Evolutionary conservation across 2,329 filamentous ascomycete species (phyloP).

Genomic region (Madurella mycetomatis): DNA sequence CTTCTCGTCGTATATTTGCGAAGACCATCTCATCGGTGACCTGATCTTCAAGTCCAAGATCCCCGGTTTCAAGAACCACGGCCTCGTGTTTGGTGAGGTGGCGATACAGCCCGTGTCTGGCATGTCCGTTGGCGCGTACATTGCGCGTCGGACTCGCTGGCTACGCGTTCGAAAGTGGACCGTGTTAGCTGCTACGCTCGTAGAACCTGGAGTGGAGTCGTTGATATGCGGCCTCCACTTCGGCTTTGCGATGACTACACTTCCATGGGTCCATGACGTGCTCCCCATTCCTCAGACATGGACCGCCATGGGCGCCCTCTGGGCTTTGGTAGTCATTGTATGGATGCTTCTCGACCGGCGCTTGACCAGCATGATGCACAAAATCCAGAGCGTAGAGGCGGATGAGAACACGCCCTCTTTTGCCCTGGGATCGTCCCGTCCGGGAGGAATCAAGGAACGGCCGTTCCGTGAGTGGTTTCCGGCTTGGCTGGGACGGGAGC

Average conservation of each 20-base stretch:
- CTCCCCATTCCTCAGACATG: slow-evolving; percentile 61
- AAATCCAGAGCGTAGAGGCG: slow-evolving; percentile 62
- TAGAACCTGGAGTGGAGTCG: slow-evolving; percentile 89
- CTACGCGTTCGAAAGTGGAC: slow-evolving; percentile 92
- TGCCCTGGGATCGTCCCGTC: slow-evolving; percentile 45
- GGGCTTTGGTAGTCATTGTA: slow-evolving; percentile 56
- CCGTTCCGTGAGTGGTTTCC: slow-evolving; percentile 66
- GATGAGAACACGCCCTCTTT: slow-evolving; percentile 73
- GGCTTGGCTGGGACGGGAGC: slow-evolving; percentile 82
- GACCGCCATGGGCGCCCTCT: slow-evolving; percentile 60
- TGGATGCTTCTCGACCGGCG: slow-evolving; percentile 77
- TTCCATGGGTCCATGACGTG: slow-evolving; percentile 56
- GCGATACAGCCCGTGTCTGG: slow-evolving; percentile 84
- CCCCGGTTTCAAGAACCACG: slow-evolving; percentile 70
- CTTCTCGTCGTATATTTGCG: slow-evolving; percentile 95
- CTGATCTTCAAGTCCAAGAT: slow-evolving; percentile 72
- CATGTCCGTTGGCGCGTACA: slow-evolving; percentile 73
- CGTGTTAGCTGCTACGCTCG: slow-evolving; percentile 79
- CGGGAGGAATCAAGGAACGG: slow-evolving; percentile 43
- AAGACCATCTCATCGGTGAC: slow-evolving; percentile 94
- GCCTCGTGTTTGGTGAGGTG: slow-evolving; percentile 76
- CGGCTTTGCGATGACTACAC: slow-evolving; percentile 70
- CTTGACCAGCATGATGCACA: slow-evolving; percentile 70
- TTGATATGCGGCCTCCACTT: slow-evolving; percentile 79
- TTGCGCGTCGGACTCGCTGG: slow-evolving; percentile 81